Base-by-base conservation (phyloP, 768 basidiomycete species). In the Plicaturopsis crispa region DNA sequence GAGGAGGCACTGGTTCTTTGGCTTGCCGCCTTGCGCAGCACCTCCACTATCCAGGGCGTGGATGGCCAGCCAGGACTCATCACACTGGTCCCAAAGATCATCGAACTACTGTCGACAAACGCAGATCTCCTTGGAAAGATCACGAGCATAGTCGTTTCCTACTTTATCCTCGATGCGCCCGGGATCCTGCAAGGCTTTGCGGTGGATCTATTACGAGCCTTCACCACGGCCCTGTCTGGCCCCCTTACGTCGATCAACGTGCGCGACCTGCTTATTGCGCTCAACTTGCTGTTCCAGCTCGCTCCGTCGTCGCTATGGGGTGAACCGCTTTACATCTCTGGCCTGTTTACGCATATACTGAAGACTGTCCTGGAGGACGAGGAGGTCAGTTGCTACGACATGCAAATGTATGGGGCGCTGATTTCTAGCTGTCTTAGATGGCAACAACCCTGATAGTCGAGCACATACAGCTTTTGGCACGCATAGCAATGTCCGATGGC, bases 1-100 rank as follows among this genome's bases (percentile, higher is more conserved):
- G 76, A 78, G 43, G 90, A 93, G 55, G 84, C 75, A 0, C 55
- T 91, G 33, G 67, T 65, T 30, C 72, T 94, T 8, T 93, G 90
- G 91, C 64, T 70, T 17, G 65, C 72, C 22, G 73, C 84, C 1
- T 60, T 92, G 24, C 70, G 79, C 34, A 85, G 87, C 50, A 71
- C 83, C 1, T 54, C 68, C 2, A 62, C 67, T 1, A 53, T 88
- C 6, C 60, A 70, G 8, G 69, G 60, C 42, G 48, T 60, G n/a
- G 57, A 65, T 36, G 71, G 71, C 2, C 60, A 56, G 13, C 66
- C 72, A 0, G 69, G 66, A 26, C 67, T 91, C 17, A 58, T 78
- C 22, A 73, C 78, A 18, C 62, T 93, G 20, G 75, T 87, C 39
- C 85, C 84, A 13, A 52, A 71, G 23, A 73, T 74, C 2, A 53